Conservation (phyloP, 208 protist species). For the Angomonas deanei region DNA sequence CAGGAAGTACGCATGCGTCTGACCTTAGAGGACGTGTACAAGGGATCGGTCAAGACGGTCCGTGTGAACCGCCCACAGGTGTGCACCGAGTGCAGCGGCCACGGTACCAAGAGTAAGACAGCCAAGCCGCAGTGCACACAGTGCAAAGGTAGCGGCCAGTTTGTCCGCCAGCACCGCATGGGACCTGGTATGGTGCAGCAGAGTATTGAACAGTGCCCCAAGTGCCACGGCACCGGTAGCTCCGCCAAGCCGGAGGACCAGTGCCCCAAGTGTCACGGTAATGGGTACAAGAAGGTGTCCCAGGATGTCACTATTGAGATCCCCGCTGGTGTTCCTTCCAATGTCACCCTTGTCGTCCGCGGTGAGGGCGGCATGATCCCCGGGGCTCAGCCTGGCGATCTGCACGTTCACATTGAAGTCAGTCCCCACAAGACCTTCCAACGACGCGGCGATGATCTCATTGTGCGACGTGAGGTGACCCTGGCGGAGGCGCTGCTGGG, state of each 20-base stretch:
- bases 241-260: slow-evolving; percentile 91
- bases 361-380: slow-evolving; percentile 95
- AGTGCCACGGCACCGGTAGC: slow-evolving; percentile 92
- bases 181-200: slow-evolving; percentile 97
- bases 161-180: slow-evolving; percentile 91
- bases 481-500: slow-evolving; percentile 94
- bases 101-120: slow-evolving; percentile 85
- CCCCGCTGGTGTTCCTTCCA: slow-evolving; percentile 93
- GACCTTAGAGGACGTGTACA: slow-evolving; percentile 84
- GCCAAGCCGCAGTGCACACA: slow-evolving; percentile 86
- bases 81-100: slow-evolving; percentile 81
- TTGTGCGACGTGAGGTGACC: slow-evolving; percentile 87
- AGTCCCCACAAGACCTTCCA: slow-evolving; percentile 91
- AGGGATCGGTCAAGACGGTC: slow-evolving; percentile 69
- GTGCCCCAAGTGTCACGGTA: slow-evolving; percentile 92
- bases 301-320: slow-evolving; percentile 95
- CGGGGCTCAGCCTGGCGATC: slow-evolving; percentile 92
- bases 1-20: slow-evolving; percentile 73
- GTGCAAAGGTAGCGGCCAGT: slow-evolving; percentile 92
- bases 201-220: slow-evolving; percentile 85
- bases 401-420: slow-evolving; percentile 95
- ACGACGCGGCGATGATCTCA: slow-evolving; percentile 92
- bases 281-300: slow-evolving; percentile 88
- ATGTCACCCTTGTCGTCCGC: slow-evolving; percentile 94
- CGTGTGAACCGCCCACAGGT: slow-evolving; percentile 80